phyloP scores from a whole-genome alignment of 2,329 filamentous ascomycete species.

The Trichoderma harzianum region DNA sequence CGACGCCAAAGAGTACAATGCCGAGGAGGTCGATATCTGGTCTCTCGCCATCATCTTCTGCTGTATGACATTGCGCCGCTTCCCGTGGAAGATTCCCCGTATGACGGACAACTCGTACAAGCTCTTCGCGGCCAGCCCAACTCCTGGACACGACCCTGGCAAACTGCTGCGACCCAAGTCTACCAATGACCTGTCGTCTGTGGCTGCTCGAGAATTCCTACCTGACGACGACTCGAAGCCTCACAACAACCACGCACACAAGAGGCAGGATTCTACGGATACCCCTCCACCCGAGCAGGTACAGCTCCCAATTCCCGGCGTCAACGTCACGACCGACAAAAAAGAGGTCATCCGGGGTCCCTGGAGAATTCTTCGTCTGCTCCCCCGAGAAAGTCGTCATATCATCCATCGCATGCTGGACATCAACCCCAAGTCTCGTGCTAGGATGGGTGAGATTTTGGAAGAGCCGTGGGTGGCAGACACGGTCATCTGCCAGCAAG shows the following conservation, averaged over 20 bases:
- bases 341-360: constrained; percentile 86
- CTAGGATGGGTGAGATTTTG: constrained; percentile 80
- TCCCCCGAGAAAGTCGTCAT: constrained; percentile 84
- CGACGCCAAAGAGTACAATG: constrained; percentile 88
- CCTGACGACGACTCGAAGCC: constrained; percentile 32
- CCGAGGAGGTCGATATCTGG: constrained; percentile 93
- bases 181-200: constrained; percentile 41
- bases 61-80: constrained; percentile 93
- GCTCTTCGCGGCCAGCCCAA: constrained; percentile 82
- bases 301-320: constrained; percentile 18
- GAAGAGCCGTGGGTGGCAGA: constrained; percentile 87
- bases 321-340: constrained; percentile 44
- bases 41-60: constrained; percentile 98
- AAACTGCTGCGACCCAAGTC: constrained; percentile 48
- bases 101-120: constrained; percentile 92
- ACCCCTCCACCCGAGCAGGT: neutral
- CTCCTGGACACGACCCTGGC: constrained; percentile 64
- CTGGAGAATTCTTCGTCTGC: constrained; percentile 80
- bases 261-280: constrained; percentile 20
- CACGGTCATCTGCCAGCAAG: constrained; percentile 78
- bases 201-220: constrained; percentile 38
- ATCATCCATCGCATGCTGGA: constrained; percentile 93
- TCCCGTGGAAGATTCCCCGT: constrained; percentile 95
- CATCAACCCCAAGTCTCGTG: constrained; percentile 77
- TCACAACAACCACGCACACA: constrained; percentile 23